phyloP scores from a whole-genome alignment of 2,329 filamentous ascomycete genomes.

The Aspergillus calidoustus region DNA sequence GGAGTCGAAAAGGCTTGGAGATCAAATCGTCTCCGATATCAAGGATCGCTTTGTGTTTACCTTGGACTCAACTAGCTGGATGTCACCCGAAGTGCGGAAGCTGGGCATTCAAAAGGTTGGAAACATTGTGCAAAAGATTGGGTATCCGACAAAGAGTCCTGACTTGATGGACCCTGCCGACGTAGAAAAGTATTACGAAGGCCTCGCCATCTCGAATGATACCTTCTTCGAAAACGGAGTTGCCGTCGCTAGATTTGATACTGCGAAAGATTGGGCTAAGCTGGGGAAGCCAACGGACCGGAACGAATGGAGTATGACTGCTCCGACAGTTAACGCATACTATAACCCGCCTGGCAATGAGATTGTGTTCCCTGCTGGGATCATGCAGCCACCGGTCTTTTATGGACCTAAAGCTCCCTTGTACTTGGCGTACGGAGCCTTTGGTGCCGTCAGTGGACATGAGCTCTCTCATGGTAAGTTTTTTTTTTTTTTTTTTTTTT shows the following conservation, averaged over 20 bases:
- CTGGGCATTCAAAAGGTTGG: constrained; percentile 67
- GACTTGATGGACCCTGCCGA: constrained; percentile 63
- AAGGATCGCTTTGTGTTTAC: constrained; percentile 68
- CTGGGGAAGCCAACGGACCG: constrained; percentile 65
- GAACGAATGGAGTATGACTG: constrained; percentile 64
- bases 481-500: neutral
- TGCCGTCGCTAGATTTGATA: constrained; percentile 54
- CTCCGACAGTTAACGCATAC: constrained; percentile 68
- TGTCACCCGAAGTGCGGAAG: constrained; percentile 64
- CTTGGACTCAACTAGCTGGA: constrained; percentile 65
- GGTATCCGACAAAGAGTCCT: constrained; percentile 67
- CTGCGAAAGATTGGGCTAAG: constrained; percentile 59
- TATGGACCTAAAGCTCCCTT: constrained; percentile 62
- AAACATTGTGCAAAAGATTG: constrained; percentile 71
- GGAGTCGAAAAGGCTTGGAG: constrained; percentile 68
- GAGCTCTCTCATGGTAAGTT: constrained; percentile 65
- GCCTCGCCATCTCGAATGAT: constrained; percentile 55
- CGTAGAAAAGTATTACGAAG: constrained; percentile 62
- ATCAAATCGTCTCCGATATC: constrained; percentile 72
- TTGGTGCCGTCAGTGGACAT: constrained; percentile 70
- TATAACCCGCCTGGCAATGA: constrained; percentile 69
- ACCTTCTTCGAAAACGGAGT: constrained; percentile 64
- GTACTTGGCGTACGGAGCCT: constrained; percentile 71
- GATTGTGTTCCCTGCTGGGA: constrained; percentile 71
- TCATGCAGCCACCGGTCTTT: constrained; percentile 72